A percentile compares a stretch with the other conserved stretches of the same genome.
Conservation (phyloP, 1,284 basidiomycete genomes). For the Microstroma glucosiphilum region DNA sequence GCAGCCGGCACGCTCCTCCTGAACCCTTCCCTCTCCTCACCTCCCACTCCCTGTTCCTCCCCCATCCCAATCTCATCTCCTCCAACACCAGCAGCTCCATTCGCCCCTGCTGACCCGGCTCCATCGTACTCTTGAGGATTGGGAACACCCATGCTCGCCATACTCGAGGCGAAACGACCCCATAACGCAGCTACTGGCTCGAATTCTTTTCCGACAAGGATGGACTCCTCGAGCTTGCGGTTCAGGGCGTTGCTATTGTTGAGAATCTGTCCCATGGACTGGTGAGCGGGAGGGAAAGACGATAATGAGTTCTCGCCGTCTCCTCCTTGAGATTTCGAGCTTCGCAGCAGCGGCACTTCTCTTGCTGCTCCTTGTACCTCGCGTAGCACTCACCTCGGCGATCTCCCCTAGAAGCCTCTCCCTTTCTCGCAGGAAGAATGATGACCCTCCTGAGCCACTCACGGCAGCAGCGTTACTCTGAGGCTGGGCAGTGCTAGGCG, state of each 20-base stretch:
- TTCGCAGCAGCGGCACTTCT: conserved; percentile 5
- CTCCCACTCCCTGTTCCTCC: conserved; percentile 5
- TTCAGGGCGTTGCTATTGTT: conserved; percentile 82
- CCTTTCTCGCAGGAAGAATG: conserved; percentile 70
- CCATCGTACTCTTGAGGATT: conserved; percentile 8
- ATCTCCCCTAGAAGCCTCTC: conserved; percentile 68
- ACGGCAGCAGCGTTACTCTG: background rate
- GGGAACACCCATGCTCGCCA: conserved; percentile 54
- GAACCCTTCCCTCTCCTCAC: background rate
- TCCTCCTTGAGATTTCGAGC: background rate
- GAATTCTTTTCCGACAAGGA: conserved; percentile 87
- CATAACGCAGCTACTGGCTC: conserved; percentile 80
- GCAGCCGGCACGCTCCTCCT: no score
- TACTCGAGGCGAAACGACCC: conserved; percentile 72
- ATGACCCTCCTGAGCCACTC: background rate
- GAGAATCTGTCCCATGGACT: conserved; percentile 86
- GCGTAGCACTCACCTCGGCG: conserved; percentile 57
- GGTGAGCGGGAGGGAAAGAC: background rate
- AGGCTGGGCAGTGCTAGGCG: background rate
- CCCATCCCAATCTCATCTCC: background rate
- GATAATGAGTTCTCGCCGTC: background rate
- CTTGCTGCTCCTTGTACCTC: background rate
- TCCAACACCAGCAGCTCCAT: conserved; percentile 1
- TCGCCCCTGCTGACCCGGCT: background rate
- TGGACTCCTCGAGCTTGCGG: conserved; percentile 82